phyloP scores from a whole-genome alignment of 352 stramenopile genomes.

The Blastocystis hominis region DNA sequence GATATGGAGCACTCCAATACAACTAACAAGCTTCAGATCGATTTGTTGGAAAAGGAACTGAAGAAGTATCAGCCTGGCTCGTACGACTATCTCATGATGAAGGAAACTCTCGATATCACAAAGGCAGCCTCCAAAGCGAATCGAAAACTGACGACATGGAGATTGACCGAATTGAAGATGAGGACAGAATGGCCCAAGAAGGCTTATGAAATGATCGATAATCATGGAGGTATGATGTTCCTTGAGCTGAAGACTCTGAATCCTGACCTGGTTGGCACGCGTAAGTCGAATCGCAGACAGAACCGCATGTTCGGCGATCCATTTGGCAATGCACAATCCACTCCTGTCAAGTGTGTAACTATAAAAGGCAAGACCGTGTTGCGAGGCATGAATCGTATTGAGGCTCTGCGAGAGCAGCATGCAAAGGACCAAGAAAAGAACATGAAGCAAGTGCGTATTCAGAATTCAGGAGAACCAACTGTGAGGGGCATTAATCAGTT shows the following conservation, averaged over 20 bases:
- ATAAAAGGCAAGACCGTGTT: background rate
- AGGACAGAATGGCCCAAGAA: background rate
- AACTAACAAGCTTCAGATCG: background rate
- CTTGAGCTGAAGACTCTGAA: background rate
- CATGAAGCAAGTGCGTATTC: background rate
- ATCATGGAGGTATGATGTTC: background rate
- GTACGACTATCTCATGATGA: background rate
- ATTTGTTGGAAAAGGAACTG: background rate
- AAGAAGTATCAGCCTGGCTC: background rate
- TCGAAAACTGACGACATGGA: no score
- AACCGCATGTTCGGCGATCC: no score
- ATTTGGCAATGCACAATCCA: background rate
- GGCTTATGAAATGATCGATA: slow-evolving; percentile 3
- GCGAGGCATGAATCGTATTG: background rate
- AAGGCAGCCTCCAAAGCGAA: background rate
- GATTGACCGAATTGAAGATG: background rate
- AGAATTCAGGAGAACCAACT: background rate
- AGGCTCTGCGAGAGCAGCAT: background rate
- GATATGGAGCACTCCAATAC: background rate
- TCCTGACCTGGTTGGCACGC: background rate
- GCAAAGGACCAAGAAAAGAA: background rate
- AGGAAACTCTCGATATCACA: background rate
- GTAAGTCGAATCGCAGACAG: background rate
- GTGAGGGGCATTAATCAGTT: background rate
- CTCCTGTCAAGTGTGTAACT: background rate